Evolutionary conservation across 2,329 filamentous ascomycete genomes (phyloP).

Genomic region (Stachybotrys elegans): DNA sequence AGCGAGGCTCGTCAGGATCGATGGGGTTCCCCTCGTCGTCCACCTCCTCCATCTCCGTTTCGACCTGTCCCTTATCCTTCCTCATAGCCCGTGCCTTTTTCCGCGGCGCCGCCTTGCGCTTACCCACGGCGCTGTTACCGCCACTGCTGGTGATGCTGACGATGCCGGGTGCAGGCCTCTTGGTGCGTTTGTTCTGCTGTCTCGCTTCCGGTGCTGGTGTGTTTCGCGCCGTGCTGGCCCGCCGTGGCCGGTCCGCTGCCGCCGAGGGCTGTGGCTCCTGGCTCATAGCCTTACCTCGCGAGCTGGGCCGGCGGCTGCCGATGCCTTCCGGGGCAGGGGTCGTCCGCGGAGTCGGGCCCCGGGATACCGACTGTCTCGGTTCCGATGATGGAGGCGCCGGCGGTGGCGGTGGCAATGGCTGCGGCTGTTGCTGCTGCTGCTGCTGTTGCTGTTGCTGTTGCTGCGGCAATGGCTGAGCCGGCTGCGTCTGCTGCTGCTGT

Average conservation of each 20-base stretch:
- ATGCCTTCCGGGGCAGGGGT: conserved; percentile 28
- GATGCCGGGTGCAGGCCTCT: conserved; percentile 67
- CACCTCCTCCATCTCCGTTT: conserved; percentile 51
- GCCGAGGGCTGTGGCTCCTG: conserved; percentile 45
- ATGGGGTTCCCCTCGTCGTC: conserved; percentile 66
- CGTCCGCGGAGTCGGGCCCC: conserved; percentile 28
- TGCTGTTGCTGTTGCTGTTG: conserved; percentile 16
- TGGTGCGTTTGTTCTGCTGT: conserved; percentile 53
- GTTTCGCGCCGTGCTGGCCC: conserved; percentile 52
- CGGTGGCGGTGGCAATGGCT: conserved; percentile 9
- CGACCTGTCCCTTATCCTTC: conserved; percentile 40
- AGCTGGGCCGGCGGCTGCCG: conserved; percentile 39
- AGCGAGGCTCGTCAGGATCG: conserved; percentile 69
- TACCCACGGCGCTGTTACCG: conserved; percentile 63
- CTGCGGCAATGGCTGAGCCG: conserved; percentile 5
- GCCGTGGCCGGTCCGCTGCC: conserved; percentile 48
- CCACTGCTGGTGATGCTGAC: conserved; percentile 59
- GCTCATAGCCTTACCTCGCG: conserved; percentile 47
- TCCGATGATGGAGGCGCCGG: conserved; percentile 11
- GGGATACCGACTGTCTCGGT: conserved; percentile 24
- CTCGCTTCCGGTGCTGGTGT: conserved; percentile 49
- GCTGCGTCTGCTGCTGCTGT: conserved; percentile 24
- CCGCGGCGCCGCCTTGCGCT: conserved; percentile 62
- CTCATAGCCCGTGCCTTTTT: conserved; percentile 54
- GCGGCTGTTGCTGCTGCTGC: conserved; percentile 26